A percentile compares a stretch with the other conserved stretches of the same genome.
These are phyloP conservation scores for Aleurites moluccanus DNA, from an alignment of 441 rosid species.

Conservation along the genomic window DNA sequence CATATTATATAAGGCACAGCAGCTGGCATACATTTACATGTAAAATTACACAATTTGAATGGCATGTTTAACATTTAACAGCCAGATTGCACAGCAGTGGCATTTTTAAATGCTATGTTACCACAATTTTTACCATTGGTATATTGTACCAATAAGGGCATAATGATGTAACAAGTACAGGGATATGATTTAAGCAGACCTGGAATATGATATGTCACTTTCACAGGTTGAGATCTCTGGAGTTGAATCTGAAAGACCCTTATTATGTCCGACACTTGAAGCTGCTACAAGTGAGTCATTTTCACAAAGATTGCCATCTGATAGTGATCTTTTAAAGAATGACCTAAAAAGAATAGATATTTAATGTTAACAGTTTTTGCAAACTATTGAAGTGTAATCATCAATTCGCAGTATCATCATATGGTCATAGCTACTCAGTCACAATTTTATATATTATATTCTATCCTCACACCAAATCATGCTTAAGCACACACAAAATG, in stretches of 20 bases:
- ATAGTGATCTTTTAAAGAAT: conserved; percentile 73
- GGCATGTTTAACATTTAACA: neutral
- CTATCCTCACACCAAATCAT: no score
- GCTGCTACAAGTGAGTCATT: conserved; percentile 41
- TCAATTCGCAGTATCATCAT: neutral
- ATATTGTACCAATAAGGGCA: neutral
- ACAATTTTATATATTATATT: neutral
- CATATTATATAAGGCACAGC: neutral
- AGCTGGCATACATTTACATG: neutral
- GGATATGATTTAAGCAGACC: conserved; percentile 39
- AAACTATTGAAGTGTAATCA: neutral
- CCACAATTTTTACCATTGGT: neutral
- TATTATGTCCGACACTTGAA: conserved; percentile 37
- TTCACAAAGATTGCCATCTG: conserved; percentile 77
- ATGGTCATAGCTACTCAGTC: neutral
- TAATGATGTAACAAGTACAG: neutral
- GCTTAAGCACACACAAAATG: neutral
- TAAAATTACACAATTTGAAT: neutral
- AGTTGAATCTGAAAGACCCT: conserved; percentile 66
- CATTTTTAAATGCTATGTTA: neutral
- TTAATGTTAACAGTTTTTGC: conserved; percentile 10
- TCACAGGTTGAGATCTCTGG: conserved; percentile 65
- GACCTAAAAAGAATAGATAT: conserved; percentile 43
- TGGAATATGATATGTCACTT: conserved; percentile 45
- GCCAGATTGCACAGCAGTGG: neutral